phyloP scores from a whole-genome alignment of 352 stramenopile species.

The Halophytophthora polymorphica region DNA sequence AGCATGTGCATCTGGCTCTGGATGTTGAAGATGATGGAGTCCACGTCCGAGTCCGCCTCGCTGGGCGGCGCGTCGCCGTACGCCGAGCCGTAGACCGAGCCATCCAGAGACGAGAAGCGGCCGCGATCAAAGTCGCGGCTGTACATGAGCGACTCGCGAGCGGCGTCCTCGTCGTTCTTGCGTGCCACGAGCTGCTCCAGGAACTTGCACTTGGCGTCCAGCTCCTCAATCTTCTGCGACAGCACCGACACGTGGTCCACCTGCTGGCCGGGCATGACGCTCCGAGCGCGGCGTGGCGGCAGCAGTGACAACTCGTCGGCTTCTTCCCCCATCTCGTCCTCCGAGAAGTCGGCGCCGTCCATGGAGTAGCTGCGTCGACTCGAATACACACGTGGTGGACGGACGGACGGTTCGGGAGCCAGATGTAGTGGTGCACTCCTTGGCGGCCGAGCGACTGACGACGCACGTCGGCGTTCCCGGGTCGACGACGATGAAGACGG shows the following conservation, averaged over 20 bases:
- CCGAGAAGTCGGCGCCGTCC: constrained; percentile 33
- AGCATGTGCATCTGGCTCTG: constrained; percentile 83
- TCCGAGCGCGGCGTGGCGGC: constrained; percentile 52
- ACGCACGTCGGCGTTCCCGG: constrained; percentile 19
- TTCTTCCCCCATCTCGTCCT: constrained; percentile 35
- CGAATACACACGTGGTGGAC: constrained; percentile 10
- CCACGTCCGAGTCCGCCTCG: constrained; percentile 40
- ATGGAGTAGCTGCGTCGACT: constrained; percentile 46
- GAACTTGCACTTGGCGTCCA: constrained; percentile 80
- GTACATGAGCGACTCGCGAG: constrained; percentile 29
- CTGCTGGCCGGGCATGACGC: constrained; percentile 44
- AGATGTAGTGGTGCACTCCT: constrained; percentile 23
- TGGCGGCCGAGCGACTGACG: constrained; percentile 18
- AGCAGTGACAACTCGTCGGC: constrained; percentile 43
- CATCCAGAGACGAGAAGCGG: constrained; percentile 20
- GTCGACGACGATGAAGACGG: constrained; percentile 11
- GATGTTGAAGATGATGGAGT: constrained; percentile 77
- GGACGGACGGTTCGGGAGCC: constrained; percentile 7
- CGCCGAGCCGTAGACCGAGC: constrained; percentile 13
- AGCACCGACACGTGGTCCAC: constrained; percentile 61
- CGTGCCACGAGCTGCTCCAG: constrained; percentile 69
- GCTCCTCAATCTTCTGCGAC: constrained; percentile 66
- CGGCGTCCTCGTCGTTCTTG: constrained; percentile 40
- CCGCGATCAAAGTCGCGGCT: constrained; percentile 20
- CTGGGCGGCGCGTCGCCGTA: constrained; percentile 30